Percentiles rank a stretch among this genome's conserved stretches.
Evolutionary conservation across 208 protist species (phyloP).

Genomic region (Wallacemonas collosoma): DNA sequence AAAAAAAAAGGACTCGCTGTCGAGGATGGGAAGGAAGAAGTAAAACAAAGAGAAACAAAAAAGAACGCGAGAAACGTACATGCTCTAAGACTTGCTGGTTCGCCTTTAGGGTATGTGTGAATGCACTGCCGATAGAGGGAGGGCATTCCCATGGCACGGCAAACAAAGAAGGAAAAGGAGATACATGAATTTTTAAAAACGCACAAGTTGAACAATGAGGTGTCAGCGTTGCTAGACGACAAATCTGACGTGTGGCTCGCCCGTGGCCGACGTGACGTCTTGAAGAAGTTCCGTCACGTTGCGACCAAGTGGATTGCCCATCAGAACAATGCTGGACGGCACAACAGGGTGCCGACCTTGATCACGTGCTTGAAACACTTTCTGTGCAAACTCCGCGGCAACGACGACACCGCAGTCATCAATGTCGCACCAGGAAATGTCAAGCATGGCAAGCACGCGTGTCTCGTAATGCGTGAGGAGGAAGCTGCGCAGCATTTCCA

Average conservation of each 20-base stretch:
- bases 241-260: constrained; percentile 4
- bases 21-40: not conserved
- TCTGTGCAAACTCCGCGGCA: constrained; percentile 55
- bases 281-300: constrained; percentile 15
- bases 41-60: too few relatives aligned
- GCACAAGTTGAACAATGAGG: not conserved
- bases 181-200: constrained; percentile 9
- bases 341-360: constrained; percentile 40
- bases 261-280: constrained; percentile 18
- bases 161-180: constrained; percentile 9
- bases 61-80: too few relatives aligned
- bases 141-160: not conserved
- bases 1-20: constrained; percentile 13
- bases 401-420: constrained; percentile 27
- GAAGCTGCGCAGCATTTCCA: constrained; percentile 56
- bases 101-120: too few relatives aligned
- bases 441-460: constrained; percentile 48
- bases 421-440: constrained; percentile 78
- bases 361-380: constrained; percentile 29
- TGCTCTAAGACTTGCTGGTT: too few relatives aligned
- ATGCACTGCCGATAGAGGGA: too few relatives aligned
- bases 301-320: constrained; percentile 60
- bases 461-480: constrained; percentile 57
- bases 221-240: not conserved
- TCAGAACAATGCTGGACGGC: constrained; percentile 49